phyloP scores from a whole-genome alignment of 2,329 filamentous ascomycete genomes.

The Knufia fluminis region DNA sequence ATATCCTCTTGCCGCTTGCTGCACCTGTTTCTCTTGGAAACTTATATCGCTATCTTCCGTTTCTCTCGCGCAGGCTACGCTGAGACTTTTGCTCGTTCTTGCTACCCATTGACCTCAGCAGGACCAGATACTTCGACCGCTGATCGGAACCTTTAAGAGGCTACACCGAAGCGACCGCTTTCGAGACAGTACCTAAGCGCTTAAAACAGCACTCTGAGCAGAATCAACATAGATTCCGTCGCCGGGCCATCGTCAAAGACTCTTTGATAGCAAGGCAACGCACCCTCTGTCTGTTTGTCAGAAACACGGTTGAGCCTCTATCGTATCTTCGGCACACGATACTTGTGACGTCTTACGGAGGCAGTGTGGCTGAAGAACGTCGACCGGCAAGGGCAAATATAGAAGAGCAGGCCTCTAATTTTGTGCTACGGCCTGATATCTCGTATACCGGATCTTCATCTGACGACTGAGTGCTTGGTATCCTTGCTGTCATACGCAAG shows the following conservation, averaged over 20 bases:
- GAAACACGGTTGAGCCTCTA: too few species aligned
- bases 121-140: not conserved
- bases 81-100: conserved; percentile 13
- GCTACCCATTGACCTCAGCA: not conserved
- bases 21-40: conserved; percentile 7
- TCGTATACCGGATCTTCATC: not conserved
- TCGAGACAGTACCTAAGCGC: not conserved
- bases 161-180: conserved; percentile 4
- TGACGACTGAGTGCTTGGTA: too few species aligned
- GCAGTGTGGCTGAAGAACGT: not conserved
- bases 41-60: conserved; percentile 6
- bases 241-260: too few species aligned
- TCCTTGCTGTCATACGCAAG: not conserved
- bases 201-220: not conserved
- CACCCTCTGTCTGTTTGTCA: too few species aligned
- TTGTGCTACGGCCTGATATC: not conserved
- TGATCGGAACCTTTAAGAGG: not conserved
- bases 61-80: conserved; percentile 24
- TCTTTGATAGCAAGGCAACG: too few species aligned
- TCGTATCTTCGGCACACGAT: not conserved
- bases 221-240: too few species aligned
- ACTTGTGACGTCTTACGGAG: not conserved
- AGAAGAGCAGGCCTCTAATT: not conserved
- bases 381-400: not conserved
- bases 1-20: conserved; percentile 8